phyloP scores from a whole-genome alignment of 805 yeast genomes.

The Metschnikowia continentalis region DNA sequence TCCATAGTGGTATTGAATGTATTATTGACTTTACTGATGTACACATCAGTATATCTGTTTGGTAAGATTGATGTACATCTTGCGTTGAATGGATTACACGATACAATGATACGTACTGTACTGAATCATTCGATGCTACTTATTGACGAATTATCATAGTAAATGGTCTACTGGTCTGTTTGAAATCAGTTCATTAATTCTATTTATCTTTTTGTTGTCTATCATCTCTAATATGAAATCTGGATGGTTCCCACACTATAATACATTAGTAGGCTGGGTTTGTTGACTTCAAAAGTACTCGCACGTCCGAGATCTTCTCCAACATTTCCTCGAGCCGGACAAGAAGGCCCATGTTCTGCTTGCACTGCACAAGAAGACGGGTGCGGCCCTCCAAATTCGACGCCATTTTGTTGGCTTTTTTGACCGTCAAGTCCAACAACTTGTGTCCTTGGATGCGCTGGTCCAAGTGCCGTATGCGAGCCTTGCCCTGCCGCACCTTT shows the following conservation, averaged over 20 bases:
- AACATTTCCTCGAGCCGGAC: neutral
- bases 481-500: neutral
- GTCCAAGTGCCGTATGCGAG: neutral
- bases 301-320: slow-evolving; percentile 1
- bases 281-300: neutral
- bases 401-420: neutral
- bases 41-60: too few relatives aligned
- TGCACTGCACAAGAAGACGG: neutral
- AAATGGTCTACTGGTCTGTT: too few relatives aligned
- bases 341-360: neutral
- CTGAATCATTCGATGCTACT: too few relatives aligned
- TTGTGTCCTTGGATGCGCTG: neutral
- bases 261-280: neutral
- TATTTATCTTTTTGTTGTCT: too few relatives aligned
- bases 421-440: neutral
- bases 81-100: too few relatives aligned
- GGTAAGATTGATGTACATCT: too few relatives aligned
- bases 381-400: neutral
- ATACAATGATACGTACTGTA: too few relatives aligned
- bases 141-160: too few relatives aligned
- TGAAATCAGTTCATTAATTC: too few relatives aligned
- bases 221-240: too few relatives aligned
- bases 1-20: too few relatives aligned
- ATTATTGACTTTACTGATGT: too few relatives aligned
- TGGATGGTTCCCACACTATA: neutral